phyloP scores from a whole-genome alignment of 805 yeast species.

The Myxozyma udenii region DNA sequence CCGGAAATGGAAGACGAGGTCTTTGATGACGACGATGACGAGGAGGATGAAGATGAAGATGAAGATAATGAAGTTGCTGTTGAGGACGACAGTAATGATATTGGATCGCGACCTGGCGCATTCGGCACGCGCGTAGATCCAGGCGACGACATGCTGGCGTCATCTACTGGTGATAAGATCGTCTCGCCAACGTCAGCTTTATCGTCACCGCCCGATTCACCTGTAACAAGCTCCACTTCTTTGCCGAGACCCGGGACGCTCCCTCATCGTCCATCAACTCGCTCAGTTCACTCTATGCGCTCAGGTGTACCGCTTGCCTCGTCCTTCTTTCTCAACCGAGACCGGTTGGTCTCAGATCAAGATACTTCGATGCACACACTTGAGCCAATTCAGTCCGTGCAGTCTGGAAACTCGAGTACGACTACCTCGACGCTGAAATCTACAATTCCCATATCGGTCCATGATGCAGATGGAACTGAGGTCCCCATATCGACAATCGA shows the following conservation, averaged over 20 bases:
- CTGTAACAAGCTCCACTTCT: too few relatives aligned
- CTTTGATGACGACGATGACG: slow-evolving; percentile 30
- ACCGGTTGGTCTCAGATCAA: background rate
- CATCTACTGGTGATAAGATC: background rate
- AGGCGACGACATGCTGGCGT: background rate
- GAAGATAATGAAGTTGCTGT: background rate
- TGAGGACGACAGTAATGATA: background rate
- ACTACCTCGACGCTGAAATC: background rate
- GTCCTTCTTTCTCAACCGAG: slow-evolving; percentile 9
- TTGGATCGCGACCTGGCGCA: too few relatives aligned
- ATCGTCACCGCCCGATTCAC: too few relatives aligned
- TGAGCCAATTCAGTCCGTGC: slow-evolving; percentile 11
- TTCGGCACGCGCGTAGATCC: too few relatives aligned
- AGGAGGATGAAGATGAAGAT: slow-evolving; percentile 13
- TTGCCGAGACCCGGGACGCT: background rate
- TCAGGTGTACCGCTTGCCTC: slow-evolving; percentile 6
- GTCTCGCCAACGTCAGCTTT: too few relatives aligned
- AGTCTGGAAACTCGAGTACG: background rate
- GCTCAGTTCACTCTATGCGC: background rate
- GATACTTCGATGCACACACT: background rate
- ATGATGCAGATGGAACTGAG: background rate
- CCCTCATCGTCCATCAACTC: background rate
- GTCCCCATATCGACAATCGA: too few relatives aligned
- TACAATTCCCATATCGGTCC: background rate
- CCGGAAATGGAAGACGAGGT: slow-evolving; percentile 36